Base-by-base conservation (phyloP, 371 early-diverging fungal species). In the Batrachochytrium dendrobatidis region DNA sequence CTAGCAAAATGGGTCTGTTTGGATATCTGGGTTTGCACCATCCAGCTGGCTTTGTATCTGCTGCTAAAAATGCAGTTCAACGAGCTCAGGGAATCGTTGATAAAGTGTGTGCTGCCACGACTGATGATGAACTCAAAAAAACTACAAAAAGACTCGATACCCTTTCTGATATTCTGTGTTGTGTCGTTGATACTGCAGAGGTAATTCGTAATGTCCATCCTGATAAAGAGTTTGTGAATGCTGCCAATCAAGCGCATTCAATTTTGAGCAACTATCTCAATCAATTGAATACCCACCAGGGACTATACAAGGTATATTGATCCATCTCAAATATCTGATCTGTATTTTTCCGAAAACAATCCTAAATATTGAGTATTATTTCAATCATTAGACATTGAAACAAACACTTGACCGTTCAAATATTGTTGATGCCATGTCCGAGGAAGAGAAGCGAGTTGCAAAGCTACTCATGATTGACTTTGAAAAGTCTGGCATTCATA, bases 151-250 rank as follows among this genome's bases (percentile, higher is more conserved):
- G 87, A 43, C 77, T 95, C 44, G 97, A 97, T 66, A 72, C 85
- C 50, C 73, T 95, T n/a, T 89, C 90, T 30, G 94, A 96, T 68
- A 79, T 86, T 0, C 71, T 96, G 20, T 96, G 97, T 58, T 81
- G 82, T 48, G 87, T 95, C 0, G 87, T 95, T 67, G 98, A 98
- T 63, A 79, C 87, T 46, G 87, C 91, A 0, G 98, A 98, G 69
- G 83, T 98, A 24, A 75, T 94, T n/a, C 83, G 94, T 39, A 90
- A 90, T 59, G 85, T 89, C 20, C 95, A 94, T 62, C 94, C 95
- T 0, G 85, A 89, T 65, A 62, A 57, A 53, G 64, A 58, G 18
- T 87, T 84, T 64, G 78, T 85, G 60, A 74, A 79, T 34, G 86
- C 84, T 0, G 95, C 96, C 3, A 88, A 92, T 67, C 66, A 78